phyloP scores from a whole-genome alignment of 1,284 basidiomycete genomes.

The Takashimella koratensis region DNA sequence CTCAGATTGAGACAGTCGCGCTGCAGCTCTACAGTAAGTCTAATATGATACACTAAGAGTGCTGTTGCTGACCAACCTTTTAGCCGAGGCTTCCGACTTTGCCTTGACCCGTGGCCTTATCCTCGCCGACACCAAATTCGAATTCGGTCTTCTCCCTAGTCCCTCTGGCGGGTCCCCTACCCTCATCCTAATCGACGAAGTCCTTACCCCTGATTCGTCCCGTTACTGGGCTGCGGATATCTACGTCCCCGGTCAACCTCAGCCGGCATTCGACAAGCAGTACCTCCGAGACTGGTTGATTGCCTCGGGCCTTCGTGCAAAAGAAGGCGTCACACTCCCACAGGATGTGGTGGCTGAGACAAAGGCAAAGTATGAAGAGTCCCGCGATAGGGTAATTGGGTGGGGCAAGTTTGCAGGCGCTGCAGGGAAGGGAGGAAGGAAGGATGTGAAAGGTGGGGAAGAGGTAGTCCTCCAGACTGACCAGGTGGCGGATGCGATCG shows the following conservation, averaged over 20 bases:
- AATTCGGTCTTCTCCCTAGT: slow-evolving; percentile 66
- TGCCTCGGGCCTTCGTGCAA: slow-evolving; percentile 64
- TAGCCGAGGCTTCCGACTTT: slow-evolving; percentile 66
- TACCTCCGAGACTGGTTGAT: slow-evolving; percentile 88
- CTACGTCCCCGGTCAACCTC: slow-evolving; percentile 71
- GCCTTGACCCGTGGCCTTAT: slow-evolving; percentile 81
- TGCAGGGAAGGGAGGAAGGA: slow-evolving; percentile 4
- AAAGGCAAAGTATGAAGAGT: slow-evolving; percentile 70
- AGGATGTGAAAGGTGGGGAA: background rate
- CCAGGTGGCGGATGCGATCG: slow-evolving; percentile 16
- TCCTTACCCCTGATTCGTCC: slow-evolving; percentile 94
- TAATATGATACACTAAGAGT: background rate
- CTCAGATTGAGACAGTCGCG: slow-evolving; percentile 46
- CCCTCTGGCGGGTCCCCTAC: slow-evolving; percentile 47
- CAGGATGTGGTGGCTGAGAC: slow-evolving; percentile 74
- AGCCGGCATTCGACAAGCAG: slow-evolving; percentile 96
- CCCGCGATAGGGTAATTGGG: slow-evolving; percentile 64
- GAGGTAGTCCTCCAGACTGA: slow-evolving; percentile 16
- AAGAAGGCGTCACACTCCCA: slow-evolving; percentile 71
- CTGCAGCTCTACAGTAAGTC: slow-evolving; percentile 48
- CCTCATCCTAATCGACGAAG: slow-evolving; percentile 90
- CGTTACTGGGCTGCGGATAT: slow-evolving; percentile 85
- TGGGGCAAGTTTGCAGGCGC: slow-evolving; percentile 34
- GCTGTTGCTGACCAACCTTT: background rate
- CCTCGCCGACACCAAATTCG: slow-evolving; percentile 92